Conservation (phyloP, 345 rosid species). For the Firmiana major region DNA sequence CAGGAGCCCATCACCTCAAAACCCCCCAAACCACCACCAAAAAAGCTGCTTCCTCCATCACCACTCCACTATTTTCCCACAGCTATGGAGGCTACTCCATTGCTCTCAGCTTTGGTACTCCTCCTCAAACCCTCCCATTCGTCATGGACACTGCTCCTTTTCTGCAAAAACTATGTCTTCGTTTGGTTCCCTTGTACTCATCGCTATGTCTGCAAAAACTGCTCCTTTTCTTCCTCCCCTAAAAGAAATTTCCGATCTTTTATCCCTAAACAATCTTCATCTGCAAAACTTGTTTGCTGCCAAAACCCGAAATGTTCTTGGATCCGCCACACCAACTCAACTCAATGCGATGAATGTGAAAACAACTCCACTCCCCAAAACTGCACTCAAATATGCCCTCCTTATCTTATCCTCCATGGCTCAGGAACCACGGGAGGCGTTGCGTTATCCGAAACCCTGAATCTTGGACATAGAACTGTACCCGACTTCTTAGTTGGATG, state of each 20-base stretch:
- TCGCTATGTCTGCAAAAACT: constrained; percentile 34
- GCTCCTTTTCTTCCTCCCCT: constrained; percentile 18
- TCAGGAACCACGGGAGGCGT: constrained; percentile 35
- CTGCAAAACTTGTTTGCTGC: constrained; percentile 35
- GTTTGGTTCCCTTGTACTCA: constrained; percentile 44
- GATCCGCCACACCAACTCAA: constrained; percentile 19
- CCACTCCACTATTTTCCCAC: constrained; percentile 45
- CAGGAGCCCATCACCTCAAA: constrained; percentile 38
- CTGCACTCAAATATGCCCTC: constrained; percentile 37
- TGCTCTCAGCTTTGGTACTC: constrained; percentile 75
- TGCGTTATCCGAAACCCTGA: constrained; percentile 34
- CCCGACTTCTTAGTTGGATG: constrained; percentile 39
- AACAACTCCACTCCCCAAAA: neutral
- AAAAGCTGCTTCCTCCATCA: neutral
- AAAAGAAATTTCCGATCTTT: constrained; percentile 16
- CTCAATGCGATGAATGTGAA: constrained; percentile 19
- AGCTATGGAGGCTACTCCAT: constrained; percentile 83
- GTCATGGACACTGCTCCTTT: constrained; percentile 78
- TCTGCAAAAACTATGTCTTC: constrained; percentile 22
- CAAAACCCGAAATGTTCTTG: constrained; percentile 40
- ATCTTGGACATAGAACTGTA: constrained; percentile 5
- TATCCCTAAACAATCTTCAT: constrained; percentile 32
- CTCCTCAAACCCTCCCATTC: constrained; percentile 56
- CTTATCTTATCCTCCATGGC: constrained; percentile 33
- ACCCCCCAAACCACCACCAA: constrained; percentile 11